Base-by-base conservation (phyloP, 441 rosid species). In the Syzygium syzygioides region DNA sequence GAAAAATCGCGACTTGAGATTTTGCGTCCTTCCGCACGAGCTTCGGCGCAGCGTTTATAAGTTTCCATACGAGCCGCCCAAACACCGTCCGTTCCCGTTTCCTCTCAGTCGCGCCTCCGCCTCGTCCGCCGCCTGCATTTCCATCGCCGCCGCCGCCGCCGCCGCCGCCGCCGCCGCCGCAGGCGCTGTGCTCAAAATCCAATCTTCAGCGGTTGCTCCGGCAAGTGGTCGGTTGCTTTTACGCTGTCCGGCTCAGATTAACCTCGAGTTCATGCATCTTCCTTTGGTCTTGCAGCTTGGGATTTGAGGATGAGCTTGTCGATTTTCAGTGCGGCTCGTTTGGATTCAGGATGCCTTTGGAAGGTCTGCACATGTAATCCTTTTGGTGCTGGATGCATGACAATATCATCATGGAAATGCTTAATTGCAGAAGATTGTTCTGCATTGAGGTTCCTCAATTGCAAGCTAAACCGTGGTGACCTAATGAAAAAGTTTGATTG, bases 321-420 rank as follows among this genome's bases (percentile, higher is more conserved):
- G 13, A 85, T 94, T 83, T 91, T 92, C 90, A 91, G 86, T 86
- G 91, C 93, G 9, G 48, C 89, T 89, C 89, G 87, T 90, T 86
- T 87, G 88, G 68, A 90, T 85, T 88, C 91, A 53, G 91, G 93
- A 50, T 90, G 84, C 89, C 88, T 90, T 56, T 92, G 91, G 92
- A 94, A 93, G 97, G 97, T 95, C 60, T 87, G 89, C 83, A 25
- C 54, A 83, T 57, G 34, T 34, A 64, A 66, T 52, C 48, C 55
- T 9, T 85, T 64, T 28, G 80, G 30, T 86, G 87, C 57, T 55
- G 88, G 86, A 71, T 87, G 86, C 50, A 64, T 50, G 52, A 66
- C 86, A 89, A 17, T 66, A 18, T 17, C 15, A 17, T 66, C 11
- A 7, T 23, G 17, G 37, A 30, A 32, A 0, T 66, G 76, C 76